phyloP scores from a whole-genome alignment of 768 basidiomycete species.

The Leucocoprinus birnbaumii region DNA sequence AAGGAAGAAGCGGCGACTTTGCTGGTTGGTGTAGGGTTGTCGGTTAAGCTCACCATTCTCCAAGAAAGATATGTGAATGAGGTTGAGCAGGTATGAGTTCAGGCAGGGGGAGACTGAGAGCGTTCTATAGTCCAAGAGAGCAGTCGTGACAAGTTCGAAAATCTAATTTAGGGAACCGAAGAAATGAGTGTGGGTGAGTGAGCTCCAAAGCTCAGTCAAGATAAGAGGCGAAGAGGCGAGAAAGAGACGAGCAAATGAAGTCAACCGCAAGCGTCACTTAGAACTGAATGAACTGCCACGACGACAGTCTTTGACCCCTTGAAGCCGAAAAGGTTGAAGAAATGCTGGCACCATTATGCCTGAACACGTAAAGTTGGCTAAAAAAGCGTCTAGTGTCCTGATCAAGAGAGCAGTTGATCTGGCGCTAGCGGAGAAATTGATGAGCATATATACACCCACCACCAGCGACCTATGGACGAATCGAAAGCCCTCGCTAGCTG shows the following conservation, averaged over 20 bases:
- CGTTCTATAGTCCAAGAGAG: no score
- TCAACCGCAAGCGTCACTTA: not conserved
- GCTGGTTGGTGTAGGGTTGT: not conserved
- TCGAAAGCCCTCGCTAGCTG: no score
- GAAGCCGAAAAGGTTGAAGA: not conserved
- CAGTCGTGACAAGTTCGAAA: not conserved
- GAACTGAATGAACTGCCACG: not conserved
- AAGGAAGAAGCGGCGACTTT: conserved; percentile 4
- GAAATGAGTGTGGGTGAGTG: conserved; percentile 7
- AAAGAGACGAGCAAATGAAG: not conserved
- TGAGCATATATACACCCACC: no score
- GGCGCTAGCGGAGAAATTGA: not conserved
- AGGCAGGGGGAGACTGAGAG: not conserved
- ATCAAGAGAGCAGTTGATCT: not conserved
- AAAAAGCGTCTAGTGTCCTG: not conserved
- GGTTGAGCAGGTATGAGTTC: not conserved
- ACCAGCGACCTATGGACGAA: no score
- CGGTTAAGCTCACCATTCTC: conserved; percentile 4
- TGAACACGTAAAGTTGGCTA: not conserved
- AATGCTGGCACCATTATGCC: not conserved
- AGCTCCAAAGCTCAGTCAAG: not conserved
- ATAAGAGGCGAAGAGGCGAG: not conserved
- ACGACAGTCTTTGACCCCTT: not conserved
- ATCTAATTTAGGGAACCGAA: not conserved
- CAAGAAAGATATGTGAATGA: not conserved